Evolutionary conservation across 768 basidiomycete genomes (phyloP), one percentile per base, ranked within the genome.

Genomic region (Phanerochaete sordida): DNA sequence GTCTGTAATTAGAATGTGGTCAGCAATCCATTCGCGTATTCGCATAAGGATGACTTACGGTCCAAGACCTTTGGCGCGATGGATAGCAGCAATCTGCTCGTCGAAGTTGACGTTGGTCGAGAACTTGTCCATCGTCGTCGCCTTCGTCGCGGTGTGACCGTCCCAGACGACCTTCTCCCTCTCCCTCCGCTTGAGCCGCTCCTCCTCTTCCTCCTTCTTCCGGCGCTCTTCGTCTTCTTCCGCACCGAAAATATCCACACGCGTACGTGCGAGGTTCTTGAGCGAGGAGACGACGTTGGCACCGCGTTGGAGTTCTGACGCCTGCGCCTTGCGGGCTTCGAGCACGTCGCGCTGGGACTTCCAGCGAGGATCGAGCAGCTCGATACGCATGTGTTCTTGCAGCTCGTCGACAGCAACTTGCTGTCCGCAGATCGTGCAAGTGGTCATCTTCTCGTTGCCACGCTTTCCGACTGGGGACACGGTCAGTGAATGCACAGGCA

Each of bases 161-260:
- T 98, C 97, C 97, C 97, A 99, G 51, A 98, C 92, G 65, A 93
- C 91, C 71, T 91, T 95, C 75, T 98, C 97, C 71, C 87, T 85
- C 72, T 96, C 95, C 71, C 86, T 90, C 64, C 93, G 81, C 68
- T 83, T 84, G 62, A 87, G 84, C 57, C 84, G 80, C 68, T 94
- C 91, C 62, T 90, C 89, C 53, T 93, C 93, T 64, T 97, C 95
- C 66, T 95, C 90, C 49, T 80, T 82, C 74, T 87, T 90, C 62
- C 94, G 83, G 59, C 88, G 82, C 65, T 95, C 95, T 69, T 98
- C 96, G 69, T 96, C 96, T 55, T 84, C 88, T 68, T 94, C 93
- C 1, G 89, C 92, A 72, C 95, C 94, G 74, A 99, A 99, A 64
- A 99, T 91, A 76, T 99, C 96, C 63, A 93, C 91, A 79, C 96